These are phyloP conservation scores for Platanus orientalis DNA, from an alignment of 164 flowering plant genomes.

Conservation along the genomic window DNA sequence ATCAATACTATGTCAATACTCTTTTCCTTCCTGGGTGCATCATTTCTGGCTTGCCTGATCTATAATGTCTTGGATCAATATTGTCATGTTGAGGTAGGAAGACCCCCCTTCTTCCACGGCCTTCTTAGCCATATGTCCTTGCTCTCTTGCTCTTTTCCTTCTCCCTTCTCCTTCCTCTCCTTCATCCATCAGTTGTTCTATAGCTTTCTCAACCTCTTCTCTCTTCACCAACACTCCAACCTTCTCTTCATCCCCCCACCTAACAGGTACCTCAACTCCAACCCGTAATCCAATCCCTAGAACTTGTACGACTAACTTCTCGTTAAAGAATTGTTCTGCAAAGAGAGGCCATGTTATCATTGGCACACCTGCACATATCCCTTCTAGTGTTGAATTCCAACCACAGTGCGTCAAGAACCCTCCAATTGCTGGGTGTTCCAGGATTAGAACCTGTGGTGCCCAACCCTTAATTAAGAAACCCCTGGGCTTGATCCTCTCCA, in stretches of 20 bases:
- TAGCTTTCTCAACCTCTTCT: too few relatives aligned
- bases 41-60: too few relatives aligned
- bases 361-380: slow-evolving; percentile 15
- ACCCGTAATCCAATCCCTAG: slow-evolving; percentile 20
- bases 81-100: too few relatives aligned
- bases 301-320: slow-evolving; percentile 11
- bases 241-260: slow-evolving; percentile 47
- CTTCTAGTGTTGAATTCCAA: slow-evolving; percentile 31
- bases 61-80: too few relatives aligned
- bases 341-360: slow-evolving; percentile 18
- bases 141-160: slow-evolving; percentile 9
- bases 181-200: too few relatives aligned
- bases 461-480: slow-evolving; percentile 41
- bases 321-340: slow-evolving; percentile 18
- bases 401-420: slow-evolving; percentile 54
- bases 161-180: too few relatives aligned
- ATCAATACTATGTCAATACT: too few relatives aligned
- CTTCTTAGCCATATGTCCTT: slow-evolving; percentile 17
- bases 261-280: slow-evolving; percentile 17
- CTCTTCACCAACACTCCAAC: slow-evolving; percentile 30
- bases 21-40: too few relatives aligned
- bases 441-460: slow-evolving; percentile 45
- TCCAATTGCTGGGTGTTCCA: slow-evolving; percentile 38
- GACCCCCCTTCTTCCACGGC: too few relatives aligned
- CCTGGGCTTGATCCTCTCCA: slow-evolving; percentile 30